Base-by-base conservation (phyloP, 345 rosid species). In the Brassica cretica region DNA sequence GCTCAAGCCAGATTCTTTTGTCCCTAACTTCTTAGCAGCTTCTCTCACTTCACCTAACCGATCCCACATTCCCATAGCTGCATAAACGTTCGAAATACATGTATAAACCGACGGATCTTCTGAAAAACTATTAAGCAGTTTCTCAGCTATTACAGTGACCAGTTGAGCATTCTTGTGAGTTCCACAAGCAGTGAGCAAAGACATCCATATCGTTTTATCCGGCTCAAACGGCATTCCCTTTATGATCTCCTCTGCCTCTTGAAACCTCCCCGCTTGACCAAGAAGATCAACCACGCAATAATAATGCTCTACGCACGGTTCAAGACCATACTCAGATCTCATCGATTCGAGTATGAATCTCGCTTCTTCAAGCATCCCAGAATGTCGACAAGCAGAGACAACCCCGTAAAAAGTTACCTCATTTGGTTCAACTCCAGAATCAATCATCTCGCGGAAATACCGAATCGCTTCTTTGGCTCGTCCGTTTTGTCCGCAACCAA, bases 401-500 rank as follows among this genome's bases (percentile, higher is more conserved):
- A 89, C 84, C 55, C 94, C 91, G 3, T 86, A 72, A 73, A 85
- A 89, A 18, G 94, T 89, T 72, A 89, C 87, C 70, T 89, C 92
- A 77, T 91, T 91, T 66, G 92, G 97, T 69, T 84, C 72, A 70
- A 86, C 66, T 73, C 89, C 88, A 5, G 83, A 74, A 15, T 49
- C 72, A 25, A 78, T 72, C 97, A 88, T 91, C 80, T 85, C 68
- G n/a, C 39, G 68, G 72, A 87, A 89, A 83, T 85, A 76, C 63
- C 51, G 32, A 66, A 88, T 59, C 46, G 94, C 91, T 74, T 89
- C 89, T 64, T 77, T 62, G 12, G 78, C 85, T 80, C 76, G 82
- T 77, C 97, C 94, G 81, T 91, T 91, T 80, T 89, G 97, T 32
- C 90, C 90, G 63, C 91, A 89, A 11, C 94, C 91, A 39, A 83